Conservation (phyloP, 2,329 filamentous ascomycete genomes). For the Davidsoniella australis region DNA sequence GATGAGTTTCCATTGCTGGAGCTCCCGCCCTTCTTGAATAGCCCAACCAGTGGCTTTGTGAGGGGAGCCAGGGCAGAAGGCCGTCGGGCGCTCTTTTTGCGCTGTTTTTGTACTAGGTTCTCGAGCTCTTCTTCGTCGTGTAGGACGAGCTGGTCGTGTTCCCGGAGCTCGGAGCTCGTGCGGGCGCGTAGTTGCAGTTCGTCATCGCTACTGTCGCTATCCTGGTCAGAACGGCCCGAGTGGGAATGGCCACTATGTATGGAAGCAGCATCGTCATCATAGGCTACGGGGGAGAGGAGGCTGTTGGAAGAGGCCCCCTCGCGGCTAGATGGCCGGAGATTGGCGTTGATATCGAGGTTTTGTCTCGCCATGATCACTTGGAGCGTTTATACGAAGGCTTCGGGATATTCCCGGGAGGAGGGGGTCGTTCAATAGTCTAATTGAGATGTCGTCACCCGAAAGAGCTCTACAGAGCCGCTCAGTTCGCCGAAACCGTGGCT, state of each 20-base stretch:
- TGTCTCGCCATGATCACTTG: not conserved
- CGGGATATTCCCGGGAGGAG: too few species aligned
- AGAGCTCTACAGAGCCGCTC: too few species aligned
- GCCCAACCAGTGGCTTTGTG: conserved; percentile 26
- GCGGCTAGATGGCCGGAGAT: not conserved
- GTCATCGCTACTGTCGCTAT: conserved; percentile 63
- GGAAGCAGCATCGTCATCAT: conserved; percentile 54
- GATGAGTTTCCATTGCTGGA: not conserved
- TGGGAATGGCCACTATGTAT: conserved; percentile 29
- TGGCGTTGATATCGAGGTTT: not conserved
- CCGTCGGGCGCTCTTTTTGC: conserved; percentile 29
- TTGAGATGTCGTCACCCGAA: too few species aligned
- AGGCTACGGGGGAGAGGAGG: conserved; percentile 44
- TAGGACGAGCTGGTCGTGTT: conserved; percentile 52
- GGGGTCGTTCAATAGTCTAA: too few species aligned
- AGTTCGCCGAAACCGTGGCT: too few species aligned
- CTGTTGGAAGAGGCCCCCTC: not conserved
- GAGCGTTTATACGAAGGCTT: too few species aligned
- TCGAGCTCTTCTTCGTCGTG: conserved; percentile 61
- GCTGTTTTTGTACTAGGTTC: conserved; percentile 32
- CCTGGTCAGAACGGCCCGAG: conserved; percentile 44
- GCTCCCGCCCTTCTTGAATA: not conserved
- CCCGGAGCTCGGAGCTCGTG: conserved; percentile 51
- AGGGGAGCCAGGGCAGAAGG: conserved; percentile 30
- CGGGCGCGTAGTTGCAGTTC: conserved; percentile 47